Conservation (phyloP, 768 basidiomycete species). For the Chalciporus sphaerocephalus region DNA sequence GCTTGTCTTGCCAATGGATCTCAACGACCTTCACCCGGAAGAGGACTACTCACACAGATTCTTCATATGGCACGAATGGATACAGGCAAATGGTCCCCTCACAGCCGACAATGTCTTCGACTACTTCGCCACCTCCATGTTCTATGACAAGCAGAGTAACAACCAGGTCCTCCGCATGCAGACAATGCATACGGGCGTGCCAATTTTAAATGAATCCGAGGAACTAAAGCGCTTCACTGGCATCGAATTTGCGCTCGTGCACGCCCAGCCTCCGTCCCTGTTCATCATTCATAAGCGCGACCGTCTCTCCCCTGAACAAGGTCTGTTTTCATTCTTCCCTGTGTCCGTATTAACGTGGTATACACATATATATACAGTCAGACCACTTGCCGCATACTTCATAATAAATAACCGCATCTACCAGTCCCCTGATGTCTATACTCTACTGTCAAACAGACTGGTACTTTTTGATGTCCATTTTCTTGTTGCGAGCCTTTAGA, state of each 20-base stretch:
- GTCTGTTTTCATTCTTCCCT: slow-evolving; percentile 37
- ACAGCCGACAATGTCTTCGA: slow-evolving; percentile 78
- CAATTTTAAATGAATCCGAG: slow-evolving; percentile 74
- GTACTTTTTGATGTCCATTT: slow-evolving; percentile 46
- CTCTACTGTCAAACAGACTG: slow-evolving; percentile 77
- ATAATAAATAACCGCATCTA: slow-evolving; percentile 88
- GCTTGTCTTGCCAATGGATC: slow-evolving; percentile 36
- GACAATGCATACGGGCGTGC: slow-evolving; percentile 78
- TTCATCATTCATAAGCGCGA: slow-evolving; percentile 91
- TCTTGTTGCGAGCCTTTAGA: not conserved
- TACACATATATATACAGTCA: slow-evolving; percentile 42
- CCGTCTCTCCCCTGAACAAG: slow-evolving; percentile 77
- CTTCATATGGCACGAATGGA: slow-evolving; percentile 92
- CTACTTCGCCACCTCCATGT: slow-evolving; percentile 88
- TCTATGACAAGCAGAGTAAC: slow-evolving; percentile 91
- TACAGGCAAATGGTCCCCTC: slow-evolving; percentile 79
- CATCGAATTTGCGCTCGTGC: slow-evolving; percentile 81
- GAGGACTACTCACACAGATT: slow-evolving; percentile 80
- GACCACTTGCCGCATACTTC: slow-evolving; percentile 78
- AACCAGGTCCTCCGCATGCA: slow-evolving; percentile 94
- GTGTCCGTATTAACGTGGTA: not conserved
- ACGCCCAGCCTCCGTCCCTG: slow-evolving; percentile 71
- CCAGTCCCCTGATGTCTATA: slow-evolving; percentile 81
- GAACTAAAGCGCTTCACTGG: slow-evolving; percentile 90
- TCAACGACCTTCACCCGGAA: slow-evolving; percentile 66